Percentiles rank a stretch among this genome's conserved stretches.
Conservation (phyloP, 768 basidiomycete species). For the Russula earlei region DNA sequence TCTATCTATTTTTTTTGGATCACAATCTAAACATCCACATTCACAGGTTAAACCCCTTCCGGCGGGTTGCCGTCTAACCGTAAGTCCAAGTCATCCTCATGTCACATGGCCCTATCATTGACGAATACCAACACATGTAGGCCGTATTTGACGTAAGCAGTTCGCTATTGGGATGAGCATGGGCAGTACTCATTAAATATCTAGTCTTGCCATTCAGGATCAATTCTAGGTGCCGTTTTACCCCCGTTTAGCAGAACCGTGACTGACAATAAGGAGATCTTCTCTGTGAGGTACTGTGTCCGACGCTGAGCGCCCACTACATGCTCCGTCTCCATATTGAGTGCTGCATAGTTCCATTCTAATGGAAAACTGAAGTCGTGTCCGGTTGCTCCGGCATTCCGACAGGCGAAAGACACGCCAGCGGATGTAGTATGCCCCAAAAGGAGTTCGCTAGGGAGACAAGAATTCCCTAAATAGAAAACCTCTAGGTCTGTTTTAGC, state of each 20-base stretch:
- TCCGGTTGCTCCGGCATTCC: conserved; percentile 22
- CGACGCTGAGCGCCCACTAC: background rate
- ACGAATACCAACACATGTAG: conserved; percentile 13
- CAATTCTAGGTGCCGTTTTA: conserved; percentile 54
- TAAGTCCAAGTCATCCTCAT: conserved; percentile 37
- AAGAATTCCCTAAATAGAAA: conserved; percentile 5
- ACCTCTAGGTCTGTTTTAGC: conserved; percentile 66
- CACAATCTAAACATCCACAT: background rate
- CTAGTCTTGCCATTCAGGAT: conserved; percentile 85
- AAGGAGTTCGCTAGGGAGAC: background rate
- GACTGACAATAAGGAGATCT: conserved; percentile 40
- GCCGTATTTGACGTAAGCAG: conserved; percentile 26
- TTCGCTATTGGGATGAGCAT: too few relatives aligned
- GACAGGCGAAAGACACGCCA: conserved; percentile 46
- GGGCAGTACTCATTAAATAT: background rate
- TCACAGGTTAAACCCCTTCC: conserved; percentile 51
- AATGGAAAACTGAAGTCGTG: conserved; percentile 26
- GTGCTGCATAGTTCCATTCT: conserved; percentile 23
- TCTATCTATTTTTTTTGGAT: too few relatives aligned
- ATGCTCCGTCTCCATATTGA: background rate
- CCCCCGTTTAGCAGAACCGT: background rate
- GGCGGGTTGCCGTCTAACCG: conserved; percentile 81
- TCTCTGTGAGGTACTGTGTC: conserved; percentile 47
- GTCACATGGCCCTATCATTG: background rate
- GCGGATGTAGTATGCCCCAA: conserved; percentile 72